Conservation (phyloP, 345 rosid genomes). For the Hypericum androsaemum region DNA sequence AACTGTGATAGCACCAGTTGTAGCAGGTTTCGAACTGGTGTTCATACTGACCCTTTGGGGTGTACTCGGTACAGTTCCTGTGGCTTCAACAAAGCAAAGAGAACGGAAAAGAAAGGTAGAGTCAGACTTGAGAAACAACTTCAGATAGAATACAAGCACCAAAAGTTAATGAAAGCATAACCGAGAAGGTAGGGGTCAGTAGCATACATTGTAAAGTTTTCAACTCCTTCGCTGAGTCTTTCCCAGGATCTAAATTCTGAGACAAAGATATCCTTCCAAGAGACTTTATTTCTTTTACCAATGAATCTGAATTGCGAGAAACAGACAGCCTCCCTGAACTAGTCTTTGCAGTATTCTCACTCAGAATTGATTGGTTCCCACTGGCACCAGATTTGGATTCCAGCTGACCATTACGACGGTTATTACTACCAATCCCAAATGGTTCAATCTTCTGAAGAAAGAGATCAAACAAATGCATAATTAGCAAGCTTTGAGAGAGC, state of each 20-base stretch:
- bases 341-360: conserved; percentile 55
- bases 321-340: conserved; percentile 39
- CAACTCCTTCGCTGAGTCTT: conserved; percentile 62
- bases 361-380: conserved; percentile 43
- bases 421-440: conserved; percentile 38
- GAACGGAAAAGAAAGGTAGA: too few species aligned
- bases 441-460: conserved; percentile 64
- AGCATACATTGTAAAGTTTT: conserved; percentile 51
- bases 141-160: too few species aligned
- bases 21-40: conserved; percentile 33
- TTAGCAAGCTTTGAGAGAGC: conserved; percentile 10
- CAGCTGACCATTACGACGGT: conserved; percentile 42
- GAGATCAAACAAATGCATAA: conserved; percentile 1
- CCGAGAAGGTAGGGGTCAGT: background rate
- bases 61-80: conserved; percentile 68
- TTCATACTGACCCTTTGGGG: conserved; percentile 61
- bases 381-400: conserved; percentile 50
- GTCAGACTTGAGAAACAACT: too few species aligned
- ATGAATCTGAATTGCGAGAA: conserved; percentile 45
- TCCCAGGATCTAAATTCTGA: conserved; percentile 40
- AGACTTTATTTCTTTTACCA: conserved; percentile 64
- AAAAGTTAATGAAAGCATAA: too few species aligned
- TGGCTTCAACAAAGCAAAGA: conserved; percentile 46
- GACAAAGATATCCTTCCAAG: conserved; percentile 78
- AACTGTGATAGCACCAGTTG: conserved; percentile 30